phyloP scores from a whole-genome alignment of 2,329 filamentous ascomycete genomes.

The Diaporthe amygdali region DNA sequence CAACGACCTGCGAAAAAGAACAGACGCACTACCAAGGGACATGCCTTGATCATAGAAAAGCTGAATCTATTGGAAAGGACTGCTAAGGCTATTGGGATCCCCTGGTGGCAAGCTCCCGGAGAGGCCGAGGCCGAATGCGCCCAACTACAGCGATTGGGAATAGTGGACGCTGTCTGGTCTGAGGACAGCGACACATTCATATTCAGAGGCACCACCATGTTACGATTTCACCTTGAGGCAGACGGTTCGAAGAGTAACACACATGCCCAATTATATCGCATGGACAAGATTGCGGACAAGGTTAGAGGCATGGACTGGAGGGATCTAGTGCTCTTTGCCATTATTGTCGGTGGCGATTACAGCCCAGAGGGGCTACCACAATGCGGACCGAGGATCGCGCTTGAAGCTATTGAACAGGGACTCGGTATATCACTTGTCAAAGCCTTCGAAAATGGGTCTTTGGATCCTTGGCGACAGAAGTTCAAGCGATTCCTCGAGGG shows the following conservation, averaged over 20 bases:
- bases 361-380: not conserved
- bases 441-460: not conserved
- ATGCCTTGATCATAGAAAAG: not conserved
- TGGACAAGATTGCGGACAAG: not conserved
- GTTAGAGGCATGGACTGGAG: not conserved
- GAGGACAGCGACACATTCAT: slow-evolving; percentile 97
- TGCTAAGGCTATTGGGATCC: not conserved
- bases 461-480: not conserved
- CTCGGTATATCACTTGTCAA: not conserved
- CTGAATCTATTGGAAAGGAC: not conserved
- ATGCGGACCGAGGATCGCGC: not conserved
- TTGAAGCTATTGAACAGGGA: not conserved
- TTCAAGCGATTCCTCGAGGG: not conserved
- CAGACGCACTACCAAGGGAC: not conserved
- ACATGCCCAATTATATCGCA: not conserved
- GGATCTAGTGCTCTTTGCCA: not conserved
- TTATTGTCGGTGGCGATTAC: not conserved
- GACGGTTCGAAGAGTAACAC: not conserved
- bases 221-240: not conserved
- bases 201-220: slow-evolving; percentile 57
- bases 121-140: slow-evolving; percentile 98
- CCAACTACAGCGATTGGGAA: slow-evolving; percentile 75
- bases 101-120: slow-evolving; percentile 67
- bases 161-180: slow-evolving; percentile 92
- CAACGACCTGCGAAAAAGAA: not conserved